These are phyloP conservation scores for Cladophialophora bantiana DNA, from an alignment of 2,329 filamentous ascomycete species.

Conservation along the genomic window DNA sequence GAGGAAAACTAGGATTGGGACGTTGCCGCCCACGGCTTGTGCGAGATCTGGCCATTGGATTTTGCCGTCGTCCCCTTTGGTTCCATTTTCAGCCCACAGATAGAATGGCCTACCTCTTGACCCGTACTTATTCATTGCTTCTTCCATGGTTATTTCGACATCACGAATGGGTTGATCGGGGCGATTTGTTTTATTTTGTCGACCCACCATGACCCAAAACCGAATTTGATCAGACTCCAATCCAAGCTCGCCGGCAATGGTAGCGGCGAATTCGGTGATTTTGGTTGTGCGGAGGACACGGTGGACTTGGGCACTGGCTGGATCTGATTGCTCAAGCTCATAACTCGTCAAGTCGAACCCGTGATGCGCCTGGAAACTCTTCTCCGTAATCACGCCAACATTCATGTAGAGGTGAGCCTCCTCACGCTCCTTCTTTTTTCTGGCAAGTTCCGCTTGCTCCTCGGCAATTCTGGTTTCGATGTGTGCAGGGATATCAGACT, in stretches of 20 bases:
- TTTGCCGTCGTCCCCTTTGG: slow-evolving; percentile 71
- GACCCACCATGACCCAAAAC: slow-evolving; percentile 97
- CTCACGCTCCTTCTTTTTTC: slow-evolving; percentile 83
- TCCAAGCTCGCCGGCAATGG: slow-evolving; percentile 73
- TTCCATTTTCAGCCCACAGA: slow-evolving; percentile 80
- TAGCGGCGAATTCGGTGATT: slow-evolving; percentile 74
- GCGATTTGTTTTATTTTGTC: slow-evolving; percentile 94
- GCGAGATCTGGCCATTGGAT: slow-evolving; percentile 67
- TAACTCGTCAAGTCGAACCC: slow-evolving; percentile 82
- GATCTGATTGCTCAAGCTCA: slow-evolving; percentile 67
- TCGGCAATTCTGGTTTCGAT: slow-evolving; percentile 80
- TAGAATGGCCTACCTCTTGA: slow-evolving; percentile 74
- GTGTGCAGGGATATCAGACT: slow-evolving; percentile 80
- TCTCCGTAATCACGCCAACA: slow-evolving; percentile 79
- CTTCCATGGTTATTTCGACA: slow-evolving; percentile 76
- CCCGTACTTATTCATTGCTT: slow-evolving; percentile 72
- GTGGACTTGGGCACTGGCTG: slow-evolving; percentile 74
- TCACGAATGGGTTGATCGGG: slow-evolving; percentile 88
- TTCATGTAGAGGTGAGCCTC: slow-evolving; percentile 93
- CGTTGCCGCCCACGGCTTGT: slow-evolving; percentile 47
- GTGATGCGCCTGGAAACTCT: slow-evolving; percentile 80
- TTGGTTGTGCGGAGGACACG: slow-evolving; percentile 77
- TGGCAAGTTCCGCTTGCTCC: slow-evolving; percentile 77
- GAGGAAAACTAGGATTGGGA: slow-evolving; percentile 81
- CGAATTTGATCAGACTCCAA: slow-evolving; percentile 74